phyloP scores from a whole-genome alignment of 805 yeast genomes.

The Torulaspora quercuum region DNA sequence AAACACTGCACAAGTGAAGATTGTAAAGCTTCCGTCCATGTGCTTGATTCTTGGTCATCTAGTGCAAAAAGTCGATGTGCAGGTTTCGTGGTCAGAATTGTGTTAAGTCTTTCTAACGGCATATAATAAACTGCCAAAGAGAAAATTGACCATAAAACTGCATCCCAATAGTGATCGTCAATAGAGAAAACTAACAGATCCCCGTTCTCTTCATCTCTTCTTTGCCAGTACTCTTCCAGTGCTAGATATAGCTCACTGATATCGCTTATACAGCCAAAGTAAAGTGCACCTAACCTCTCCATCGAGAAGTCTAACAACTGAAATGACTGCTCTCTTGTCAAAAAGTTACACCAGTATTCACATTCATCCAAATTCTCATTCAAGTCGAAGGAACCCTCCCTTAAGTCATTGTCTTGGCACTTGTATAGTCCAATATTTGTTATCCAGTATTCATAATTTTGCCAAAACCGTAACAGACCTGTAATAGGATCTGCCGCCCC shows the following conservation, averaged over 20 bases:
- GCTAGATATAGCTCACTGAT: slow-evolving; percentile 29
- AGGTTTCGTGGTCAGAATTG: slow-evolving; percentile 13
- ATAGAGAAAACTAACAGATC: slow-evolving; percentile 9
- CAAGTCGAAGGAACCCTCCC: slow-evolving; percentile 5
- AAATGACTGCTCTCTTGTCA: slow-evolving; percentile 23
- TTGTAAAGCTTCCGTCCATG: slow-evolving; percentile 21
- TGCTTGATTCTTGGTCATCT: not conserved
- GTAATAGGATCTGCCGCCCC: not conserved
- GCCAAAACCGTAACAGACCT: slow-evolving; percentile 25
- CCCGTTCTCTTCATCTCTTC: slow-evolving; percentile 12
- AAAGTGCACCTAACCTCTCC: slow-evolving; percentile 34
- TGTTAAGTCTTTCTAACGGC: slow-evolving; percentile 19
- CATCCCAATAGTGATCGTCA: slow-evolving; percentile 29
- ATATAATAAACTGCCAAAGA: slow-evolving; percentile 31
- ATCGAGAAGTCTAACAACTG: slow-evolving; percentile 30
- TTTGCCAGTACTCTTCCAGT: slow-evolving; percentile 27
- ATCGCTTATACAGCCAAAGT: slow-evolving; percentile 34
- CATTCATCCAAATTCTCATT: slow-evolving; percentile 12
- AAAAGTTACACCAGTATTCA: slow-evolving; percentile 16
- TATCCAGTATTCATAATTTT: slow-evolving; percentile 31
- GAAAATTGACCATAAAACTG: slow-evolving; percentile 33
- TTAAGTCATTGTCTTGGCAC: slow-evolving; percentile 12
- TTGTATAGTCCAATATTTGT: slow-evolving; percentile 28
- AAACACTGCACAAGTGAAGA: slow-evolving; percentile 18
- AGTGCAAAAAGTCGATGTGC: slow-evolving; percentile 8